Base-by-base conservation (phyloP, 352 stramenopile genomes). In the Plasmopara halstedii region DNA sequence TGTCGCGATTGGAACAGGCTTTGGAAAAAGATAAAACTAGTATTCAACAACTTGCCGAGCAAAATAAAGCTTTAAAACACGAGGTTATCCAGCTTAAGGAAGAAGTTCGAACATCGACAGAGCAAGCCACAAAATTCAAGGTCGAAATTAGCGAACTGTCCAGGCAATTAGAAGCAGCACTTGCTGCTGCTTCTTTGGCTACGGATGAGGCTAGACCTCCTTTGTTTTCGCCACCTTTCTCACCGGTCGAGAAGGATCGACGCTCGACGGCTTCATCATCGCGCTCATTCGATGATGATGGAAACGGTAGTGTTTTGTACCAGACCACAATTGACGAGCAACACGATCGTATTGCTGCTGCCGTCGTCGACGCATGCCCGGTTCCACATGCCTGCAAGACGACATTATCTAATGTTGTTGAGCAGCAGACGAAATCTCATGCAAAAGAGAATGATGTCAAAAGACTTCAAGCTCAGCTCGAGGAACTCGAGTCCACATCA, bases 101-200 rank as follows among this genome's bases (percentile, higher is more conserved):
- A 26, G 58, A 73, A 4, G 27, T 72, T 8, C 50, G 56, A 20
- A 52, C 41, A 18, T 48, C 50, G 1, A 57, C 64, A 7, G 55
- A 67, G 25, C 58, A 81, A 43, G 65, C 67, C 44, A 48, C 84
- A 33, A 50, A 69, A 35, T 53, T 57, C 15, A 86, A 86, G 48
- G 63, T 56, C 6, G 70, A 88, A 45, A 58, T 86, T 8, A 56
- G 41, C 5, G 37, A 73, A 33, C 60, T 88, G 25, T 64, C 51
- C 2, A 66, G 65, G 35, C 59, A 84, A 36, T 56, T 88, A 10
- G 55, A 82, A n/a, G 50, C 65, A 13, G 62, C 71, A 2, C 39
- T 61, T 11, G 46, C 63, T 32, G 45, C 58, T 31, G 69, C 55
- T 14, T 51, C 62, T 5, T 46, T 62, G 6, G 42, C 53, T 14